These are phyloP conservation scores for Fonsecaea monophora DNA, from an alignment of 2,329 filamentous ascomycete genomes.

Conservation along the genomic window DNA sequence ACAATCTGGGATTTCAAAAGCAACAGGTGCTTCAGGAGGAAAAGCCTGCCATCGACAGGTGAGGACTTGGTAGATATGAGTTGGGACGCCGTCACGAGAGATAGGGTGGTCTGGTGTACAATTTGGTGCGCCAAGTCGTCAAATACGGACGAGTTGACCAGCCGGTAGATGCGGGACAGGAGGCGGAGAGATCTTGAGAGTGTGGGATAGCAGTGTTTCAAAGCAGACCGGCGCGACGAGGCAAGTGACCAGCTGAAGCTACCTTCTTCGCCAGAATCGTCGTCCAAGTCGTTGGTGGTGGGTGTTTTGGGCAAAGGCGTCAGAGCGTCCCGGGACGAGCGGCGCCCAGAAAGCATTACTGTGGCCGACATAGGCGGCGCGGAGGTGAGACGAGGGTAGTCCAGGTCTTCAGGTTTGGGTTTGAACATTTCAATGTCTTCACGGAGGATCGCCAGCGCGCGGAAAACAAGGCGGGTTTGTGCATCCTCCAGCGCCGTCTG, in stretches of 20 bases:
- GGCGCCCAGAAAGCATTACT: constrained; percentile 43
- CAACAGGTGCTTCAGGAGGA: constrained; percentile 92
- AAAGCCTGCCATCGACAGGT: constrained; percentile 80
- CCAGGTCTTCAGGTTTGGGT: constrained; percentile 68
- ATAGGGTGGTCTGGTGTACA: constrained; percentile 86
- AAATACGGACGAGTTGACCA: constrained; percentile 73
- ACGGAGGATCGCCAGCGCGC: constrained; percentile 67
- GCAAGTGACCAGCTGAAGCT: constrained; percentile 35
- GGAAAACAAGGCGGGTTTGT: constrained; percentile 70
- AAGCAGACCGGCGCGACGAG: constrained; percentile 33
- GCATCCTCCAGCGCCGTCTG: constrained; percentile 71
- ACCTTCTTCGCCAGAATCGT: constrained; percentile 51
- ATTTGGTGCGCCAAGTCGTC: constrained; percentile 79
- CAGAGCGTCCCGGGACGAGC: constrained; percentile 44
- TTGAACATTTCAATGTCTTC: constrained; percentile 72
- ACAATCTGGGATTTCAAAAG: constrained; percentile 95
- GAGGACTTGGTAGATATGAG: constrained; percentile 62
- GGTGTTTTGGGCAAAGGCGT: constrained; percentile 45
- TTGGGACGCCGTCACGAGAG: constrained; percentile 77
- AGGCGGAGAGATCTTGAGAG: constrained; percentile 72
- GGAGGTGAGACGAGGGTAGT: constrained; percentile 64
- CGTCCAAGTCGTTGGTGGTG: constrained; percentile 55
- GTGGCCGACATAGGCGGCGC: constrained; percentile 44
- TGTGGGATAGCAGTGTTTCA: constrained; percentile 61
- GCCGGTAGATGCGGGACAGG: constrained; percentile 71